These are phyloP conservation scores for Leishmania mexicana DNA, from an alignment of 208 protist species.

Conservation along the genomic window DNA sequence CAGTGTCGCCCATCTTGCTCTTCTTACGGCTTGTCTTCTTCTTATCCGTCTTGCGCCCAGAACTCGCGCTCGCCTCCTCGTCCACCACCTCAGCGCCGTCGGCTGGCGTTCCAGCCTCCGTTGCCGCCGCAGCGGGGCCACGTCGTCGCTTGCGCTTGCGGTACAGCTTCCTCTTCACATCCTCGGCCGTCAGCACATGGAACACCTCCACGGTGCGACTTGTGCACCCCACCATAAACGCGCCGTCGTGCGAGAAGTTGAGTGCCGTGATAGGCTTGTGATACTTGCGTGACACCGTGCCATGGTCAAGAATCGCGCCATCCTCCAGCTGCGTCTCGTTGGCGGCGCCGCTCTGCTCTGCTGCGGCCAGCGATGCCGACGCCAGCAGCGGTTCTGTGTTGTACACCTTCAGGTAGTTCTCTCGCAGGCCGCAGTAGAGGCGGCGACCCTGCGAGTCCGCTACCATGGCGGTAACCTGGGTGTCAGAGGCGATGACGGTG, in stretches of 20 bases:
- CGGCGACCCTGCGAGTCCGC: conserved; percentile 63
- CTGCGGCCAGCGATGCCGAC: not conserved
- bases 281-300: conserved; percentile 67
- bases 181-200: conserved; percentile 63
- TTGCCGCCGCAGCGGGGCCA: not conserved
- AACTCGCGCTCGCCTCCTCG: conserved; percentile 6
- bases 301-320: conserved; percentile 61
- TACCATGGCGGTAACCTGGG: conserved; percentile 73
- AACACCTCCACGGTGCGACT: conserved; percentile 90
- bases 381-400: conserved; percentile 56
- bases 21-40: conserved; percentile 4
- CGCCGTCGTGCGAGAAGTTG: conserved; percentile 65
- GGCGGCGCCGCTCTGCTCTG: not conserved
- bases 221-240: conserved; percentile 78
- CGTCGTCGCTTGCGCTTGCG: conserved; percentile 78
- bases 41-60: conserved; percentile 18
- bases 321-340: conserved; percentile 5
- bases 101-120: not conserved
- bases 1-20: conserved; percentile 15
- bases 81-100: not conserved
- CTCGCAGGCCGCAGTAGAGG: conserved; percentile 85
- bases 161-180: conserved; percentile 70
- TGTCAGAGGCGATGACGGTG: conserved; percentile 84
- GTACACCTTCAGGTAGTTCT: conserved; percentile 90
- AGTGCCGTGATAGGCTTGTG: conserved; percentile 83